Conservation (phyloP, 495 filamentous ascomycete genomes). For the Wilcoxina mikolae region DNA sequence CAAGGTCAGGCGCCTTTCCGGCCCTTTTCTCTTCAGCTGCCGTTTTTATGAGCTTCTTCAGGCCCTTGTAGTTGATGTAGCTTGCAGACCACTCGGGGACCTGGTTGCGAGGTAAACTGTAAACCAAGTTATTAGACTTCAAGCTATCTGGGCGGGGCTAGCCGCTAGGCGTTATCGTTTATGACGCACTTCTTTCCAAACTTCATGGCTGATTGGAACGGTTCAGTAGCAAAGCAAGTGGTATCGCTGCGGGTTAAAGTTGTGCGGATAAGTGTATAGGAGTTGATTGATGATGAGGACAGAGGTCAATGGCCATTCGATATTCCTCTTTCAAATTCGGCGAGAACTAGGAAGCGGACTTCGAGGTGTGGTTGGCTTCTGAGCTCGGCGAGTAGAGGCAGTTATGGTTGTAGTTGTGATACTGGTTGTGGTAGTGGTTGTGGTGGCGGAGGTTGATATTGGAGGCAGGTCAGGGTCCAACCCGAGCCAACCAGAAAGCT, state of each 20-base stretch:
- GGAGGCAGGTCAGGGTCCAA: slow-evolving; percentile 2
- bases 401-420: no score
- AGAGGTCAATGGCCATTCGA: slow-evolving; percentile 6
- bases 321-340: background rate
- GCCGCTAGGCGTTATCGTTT: slow-evolving; percentile 14
- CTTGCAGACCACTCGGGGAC: slow-evolving; percentile 88
- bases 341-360: no score
- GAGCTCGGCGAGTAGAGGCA: no score
- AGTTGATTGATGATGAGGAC: background rate
- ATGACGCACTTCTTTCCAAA: slow-evolving; percentile 52
- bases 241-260: background rate
- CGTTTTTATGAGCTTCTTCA: slow-evolving; percentile 88
- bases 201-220: slow-evolving; percentile 50
- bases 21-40: slow-evolving; percentile 37
- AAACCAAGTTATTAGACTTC: slow-evolving; percentile 3
- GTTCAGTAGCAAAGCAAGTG: background rate
- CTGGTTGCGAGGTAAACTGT: slow-evolving; percentile 73
- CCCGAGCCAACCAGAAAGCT: slow-evolving; percentile 1
- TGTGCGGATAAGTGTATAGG: background rate
- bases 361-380: no score
- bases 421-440: background rate
- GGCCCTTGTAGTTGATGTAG: slow-evolving; percentile 90
- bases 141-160: background rate
- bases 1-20: slow-evolving; percentile 64
- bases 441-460: background rate